A percentile compares a stretch with the other conserved stretches of the same genome.
phyloP scores from a whole-genome alignment of 2,329 filamentous ascomycete species.

The Hymenoscyphus fructigenus region DNA sequence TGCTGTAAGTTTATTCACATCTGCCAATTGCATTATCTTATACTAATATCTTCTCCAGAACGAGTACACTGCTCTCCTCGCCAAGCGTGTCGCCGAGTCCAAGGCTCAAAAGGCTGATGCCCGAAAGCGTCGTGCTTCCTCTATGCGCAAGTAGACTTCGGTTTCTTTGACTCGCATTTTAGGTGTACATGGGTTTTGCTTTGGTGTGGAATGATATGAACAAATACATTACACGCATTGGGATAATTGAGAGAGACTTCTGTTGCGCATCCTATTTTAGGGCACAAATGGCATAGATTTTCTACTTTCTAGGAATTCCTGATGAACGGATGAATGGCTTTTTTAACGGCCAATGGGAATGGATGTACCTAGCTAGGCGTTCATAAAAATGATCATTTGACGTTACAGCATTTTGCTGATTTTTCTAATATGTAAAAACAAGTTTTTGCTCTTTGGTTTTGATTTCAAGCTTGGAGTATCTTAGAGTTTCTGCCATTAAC shows the following conservation, averaged over 20 bases:
- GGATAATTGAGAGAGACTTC: constrained; percentile 14
- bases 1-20: constrained; percentile 68
- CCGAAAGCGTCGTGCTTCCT: constrained; percentile 96
- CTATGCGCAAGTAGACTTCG: constrained; percentile 77
- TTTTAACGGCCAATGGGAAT: constrained; percentile 1
- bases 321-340: constrained; percentile 11
- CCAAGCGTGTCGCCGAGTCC: constrained; percentile 96
- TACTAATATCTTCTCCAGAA: constrained; percentile 61
- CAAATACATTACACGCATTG: constrained; percentile 10
- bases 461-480: background rate
- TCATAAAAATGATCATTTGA: constrained; percentile 27
- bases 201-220: constrained; percentile 20
- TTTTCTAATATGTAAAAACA: constrained; percentile 5
- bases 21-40: background rate
- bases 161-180: constrained; percentile 15
- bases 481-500: background rate
- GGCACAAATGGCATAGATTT: constrained; percentile 5
- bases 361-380: constrained; percentile 26
- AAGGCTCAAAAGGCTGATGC: constrained; percentile 91
- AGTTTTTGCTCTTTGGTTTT: constrained; percentile 4
- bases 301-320: constrained; percentile 9
- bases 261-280: constrained; percentile 2
- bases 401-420: constrained; percentile 5
- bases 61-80: constrained; percentile 94
- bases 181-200: constrained; percentile 17